Evolutionary conservation across 2,329 filamentous ascomycete genomes (phyloP), one percentile per base, ranked within the genome.

Genomic region (Phialophora tarda): DNA sequence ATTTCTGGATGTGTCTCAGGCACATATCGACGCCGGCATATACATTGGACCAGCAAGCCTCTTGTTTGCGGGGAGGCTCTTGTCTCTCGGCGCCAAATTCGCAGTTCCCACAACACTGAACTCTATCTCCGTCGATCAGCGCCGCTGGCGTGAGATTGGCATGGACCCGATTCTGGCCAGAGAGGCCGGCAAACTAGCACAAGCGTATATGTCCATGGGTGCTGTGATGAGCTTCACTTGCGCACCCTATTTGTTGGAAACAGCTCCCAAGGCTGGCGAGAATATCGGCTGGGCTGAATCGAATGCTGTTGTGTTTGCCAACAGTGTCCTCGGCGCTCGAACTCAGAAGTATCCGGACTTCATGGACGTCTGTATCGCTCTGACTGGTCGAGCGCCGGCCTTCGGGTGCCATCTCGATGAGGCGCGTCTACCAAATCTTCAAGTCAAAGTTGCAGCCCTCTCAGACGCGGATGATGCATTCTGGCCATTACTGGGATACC

Each of bases 281-380:
- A 74, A 82, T 28, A 73, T 82, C 2, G 79, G 74, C 0, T 82
- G 81, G 79, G 79, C 77, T 0, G 80, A 82, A 67, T 82, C 80
- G 0, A 82, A 82, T 65, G 81, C 80, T 0, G 81, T 82, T 0
- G 77, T 82, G 0, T 82, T 76, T 63, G 79, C 80, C 1, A 83
- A 83, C 50, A 82, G 80, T 62, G 78, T 82, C 0, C 74, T 83
- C 0, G 81, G 80, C 0, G 80, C 81, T 0, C 74, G 75, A 23
- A 82, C 81, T 0, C 75, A 78, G 62, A 83, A 83, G 63, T 82
- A 81, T 63, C 81, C 81, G 0, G 80, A 82, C 59, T 80, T 78
- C 41, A 73, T 83, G 1, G 81, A 83, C 34, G 74, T 82, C 5
- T 77, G 74, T 48, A 80, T 82, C 41, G 80, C 80, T 0, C 62